Evolutionary conservation across 768 basidiomycete species (phyloP), one percentile per base, ranked within the genome.

Genomic region (Tephrocybe sp.): DNA sequence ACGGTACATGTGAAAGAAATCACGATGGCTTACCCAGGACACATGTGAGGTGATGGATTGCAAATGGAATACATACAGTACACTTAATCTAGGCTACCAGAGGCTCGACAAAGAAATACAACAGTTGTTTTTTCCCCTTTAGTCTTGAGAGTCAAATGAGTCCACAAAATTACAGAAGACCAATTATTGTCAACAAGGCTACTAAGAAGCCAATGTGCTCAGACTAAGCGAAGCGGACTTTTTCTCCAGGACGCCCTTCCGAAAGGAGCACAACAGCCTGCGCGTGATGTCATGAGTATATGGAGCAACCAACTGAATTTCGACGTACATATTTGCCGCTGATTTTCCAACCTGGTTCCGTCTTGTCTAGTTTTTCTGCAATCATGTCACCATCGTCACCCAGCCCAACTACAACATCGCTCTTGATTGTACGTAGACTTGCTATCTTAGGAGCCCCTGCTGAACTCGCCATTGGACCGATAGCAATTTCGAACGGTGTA

Each of bases 341-440:
- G 62, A 97, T 96, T 74, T 93, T 95, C 95, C 95, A 98, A 44
- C 95, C 95, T 14, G 88, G 83, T 63, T 97, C 92, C 22, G 79
- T 76, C 60, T 87, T 75, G 66, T 96, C 91, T n/a, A 97, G 74
- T 50, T 75, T 78, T 66, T 91, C 87, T 2, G 90, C 91, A 33
- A 83, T 69, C 39, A 72, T 72, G 56, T 91, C 87, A 3, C 85
- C 85, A 10, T 85, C 69, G 7, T 74, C 65, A 32, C 87, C 89
- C 22, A 92, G 72, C 5, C 91, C 91, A 38, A 96, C 93, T 3
- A 98, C 93, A 38, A 97, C 94, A 60, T 98, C 95, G 55, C 87
- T 90, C 73, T 98, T 98, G 74, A 98, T 84, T 8, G 95, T 97
- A 52, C 95, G 78, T 63, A 98, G 69, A 56, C 89, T 92, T 58